Evolutionary conservation across 176 grass and related monocot species (phyloP).

Genomic region (Eremochloa ophiuroides): DNA sequence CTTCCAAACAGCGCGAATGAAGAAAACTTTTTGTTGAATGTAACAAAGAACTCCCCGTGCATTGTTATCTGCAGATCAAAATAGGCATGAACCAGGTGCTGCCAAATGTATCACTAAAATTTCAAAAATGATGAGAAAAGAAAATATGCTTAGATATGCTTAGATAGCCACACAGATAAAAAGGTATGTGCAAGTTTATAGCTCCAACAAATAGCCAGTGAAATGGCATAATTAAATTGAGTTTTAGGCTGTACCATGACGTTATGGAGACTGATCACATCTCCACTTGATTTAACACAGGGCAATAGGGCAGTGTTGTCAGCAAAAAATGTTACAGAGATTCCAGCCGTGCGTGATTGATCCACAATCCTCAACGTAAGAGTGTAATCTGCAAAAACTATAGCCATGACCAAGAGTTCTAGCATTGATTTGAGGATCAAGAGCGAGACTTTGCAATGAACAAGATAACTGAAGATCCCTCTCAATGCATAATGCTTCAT

Average conservation of each 20-base stretch:
- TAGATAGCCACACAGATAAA: neutral
- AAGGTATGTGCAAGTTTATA: neutral
- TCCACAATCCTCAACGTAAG: conserved; percentile 72
- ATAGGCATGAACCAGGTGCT: conserved; percentile 3
- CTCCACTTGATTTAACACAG: conserved; percentile 46
- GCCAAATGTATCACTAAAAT: neutral
- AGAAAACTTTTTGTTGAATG: conserved; percentile 59
- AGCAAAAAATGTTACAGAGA: conserved; percentile 61
- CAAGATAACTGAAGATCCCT: neutral
- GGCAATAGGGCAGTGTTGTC: conserved; percentile 48
- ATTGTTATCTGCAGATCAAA: conserved; percentile 60
- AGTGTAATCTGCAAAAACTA: conserved; percentile 52
- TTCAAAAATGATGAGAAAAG: neutral
- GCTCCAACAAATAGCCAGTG: neutral
- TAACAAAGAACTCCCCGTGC: conserved; percentile 54
- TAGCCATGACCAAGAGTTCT: neutral
- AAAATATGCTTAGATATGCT: neutral
- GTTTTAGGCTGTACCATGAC: conserved; percentile 47
- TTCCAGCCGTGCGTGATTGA: conserved; percentile 41
- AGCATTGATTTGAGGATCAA: neutral
- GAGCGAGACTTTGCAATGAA: neutral
- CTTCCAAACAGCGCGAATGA: conserved; percentile 86
- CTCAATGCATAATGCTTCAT: neutral
- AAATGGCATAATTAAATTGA: conserved; percentile 26
- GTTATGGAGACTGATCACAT: conserved; percentile 80